phyloP scores from a whole-genome alignment of 257 asterid genomes.

The Nemophila menziesii region DNA sequence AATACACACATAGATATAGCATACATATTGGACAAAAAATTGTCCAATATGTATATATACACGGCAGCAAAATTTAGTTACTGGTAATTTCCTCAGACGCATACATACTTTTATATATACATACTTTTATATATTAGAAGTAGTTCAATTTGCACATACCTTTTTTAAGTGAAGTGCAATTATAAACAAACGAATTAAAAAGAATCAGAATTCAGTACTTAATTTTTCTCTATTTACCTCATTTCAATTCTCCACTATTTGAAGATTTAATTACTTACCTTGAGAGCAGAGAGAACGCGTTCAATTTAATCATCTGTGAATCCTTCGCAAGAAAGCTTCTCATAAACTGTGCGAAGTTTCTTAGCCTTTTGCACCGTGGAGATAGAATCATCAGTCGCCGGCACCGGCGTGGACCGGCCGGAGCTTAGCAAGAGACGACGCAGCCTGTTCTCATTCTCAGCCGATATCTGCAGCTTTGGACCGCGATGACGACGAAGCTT shows the following conservation, averaged over 20 bases:
- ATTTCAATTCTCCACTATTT: background rate
- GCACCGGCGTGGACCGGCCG: conserved; percentile 35
- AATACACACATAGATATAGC: no score
- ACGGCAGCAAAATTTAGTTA: no score
- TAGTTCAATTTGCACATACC: no score
- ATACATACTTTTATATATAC: no score
- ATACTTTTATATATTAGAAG: no score
- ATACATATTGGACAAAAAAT: no score
- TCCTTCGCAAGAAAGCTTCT: conserved; percentile 90
- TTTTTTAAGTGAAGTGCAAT: no score
- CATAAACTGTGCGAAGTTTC: conserved; percentile 61
- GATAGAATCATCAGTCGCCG: conserved; percentile 31
- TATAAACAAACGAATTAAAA: background rate
- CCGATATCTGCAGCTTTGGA: conserved; percentile 75
- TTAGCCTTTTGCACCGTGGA: conserved; percentile 60
- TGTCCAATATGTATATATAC: no score
- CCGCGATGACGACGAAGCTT: conserved; percentile 38
- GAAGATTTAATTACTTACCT: conserved; percentile 35
- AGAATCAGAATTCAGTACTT: background rate
- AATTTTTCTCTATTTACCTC: background rate
- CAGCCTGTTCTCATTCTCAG: conserved; percentile 80
- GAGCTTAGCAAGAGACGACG: conserved; percentile 77
- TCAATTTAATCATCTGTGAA: conserved; percentile 76
- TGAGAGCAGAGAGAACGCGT: conserved; percentile 66
- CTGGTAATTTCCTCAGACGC: no score